Base-by-base conservation (phyloP, 129 eudicot genomes). In the Gnaphalium uliginosum region DNA sequence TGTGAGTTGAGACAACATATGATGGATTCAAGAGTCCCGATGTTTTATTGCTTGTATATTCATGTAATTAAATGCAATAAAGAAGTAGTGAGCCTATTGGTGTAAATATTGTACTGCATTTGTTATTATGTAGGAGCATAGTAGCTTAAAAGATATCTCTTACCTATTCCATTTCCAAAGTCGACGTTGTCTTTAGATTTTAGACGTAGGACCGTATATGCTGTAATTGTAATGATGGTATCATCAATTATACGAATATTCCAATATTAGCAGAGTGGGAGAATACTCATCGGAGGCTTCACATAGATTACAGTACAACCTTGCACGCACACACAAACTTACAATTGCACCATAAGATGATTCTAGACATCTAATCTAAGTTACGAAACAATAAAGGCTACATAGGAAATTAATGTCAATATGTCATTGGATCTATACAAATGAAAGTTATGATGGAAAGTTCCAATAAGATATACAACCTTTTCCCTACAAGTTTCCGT, bases 21-120 rank as follows among this genome's bases (percentile, higher is more conserved):
- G 71, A 61, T 29, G 84, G 57, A 59, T 82, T 75, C 76, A 84
- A 70, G 62, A 76, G 68, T 68, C 76, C 83, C 33, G 57, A 62
- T 11, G 21, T 3, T 37, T 8, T 8, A 9, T 37, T 37, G 46
- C 46, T 9, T 9, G 46, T 9, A 37, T 4, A 29, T 4, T 2
- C 46, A 51, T 71, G 27, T 32, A 57, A 15, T 21, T 26, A 26
- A 60, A 73, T 23, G 39, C 78, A 37, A 1, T 6, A 24, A 37
- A 48, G 56, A 24, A 61, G 27, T 60, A 41, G 27, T 9, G 26
- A 39, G 21, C 8, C 59, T 23, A 39, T 37, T 56, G 18, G 6
- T 27, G 29, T 13, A 0, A 62, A 39, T 46, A 22, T 56, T 29
- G 51, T 56, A 72, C 32, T 61, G 29, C 32, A 37, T 37, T 1